Percentiles rank a stretch among this genome's conserved stretches.
Conservation (phyloP, 2,329 filamentous ascomycete genomes). For the Cladosporium austrohemisphaericum region DNA sequence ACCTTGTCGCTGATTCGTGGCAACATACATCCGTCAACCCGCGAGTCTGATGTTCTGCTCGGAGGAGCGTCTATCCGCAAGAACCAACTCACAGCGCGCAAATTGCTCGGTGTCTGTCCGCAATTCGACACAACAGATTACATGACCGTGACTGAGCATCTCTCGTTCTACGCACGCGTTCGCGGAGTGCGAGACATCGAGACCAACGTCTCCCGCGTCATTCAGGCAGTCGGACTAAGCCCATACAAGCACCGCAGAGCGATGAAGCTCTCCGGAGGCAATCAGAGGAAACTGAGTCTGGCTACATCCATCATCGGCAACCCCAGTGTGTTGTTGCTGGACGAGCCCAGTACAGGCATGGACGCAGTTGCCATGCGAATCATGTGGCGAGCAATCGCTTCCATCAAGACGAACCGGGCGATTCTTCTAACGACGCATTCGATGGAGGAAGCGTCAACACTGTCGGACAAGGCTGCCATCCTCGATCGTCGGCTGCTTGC, state of each 20-base stretch:
- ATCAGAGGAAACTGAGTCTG: slow-evolving; percentile 80
- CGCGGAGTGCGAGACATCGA: slow-evolving; percentile 69
- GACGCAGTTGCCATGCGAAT: slow-evolving; percentile 82
- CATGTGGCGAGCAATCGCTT: slow-evolving; percentile 79
- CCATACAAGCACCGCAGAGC: slow-evolving; percentile 70
- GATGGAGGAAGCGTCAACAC: slow-evolving; percentile 88
- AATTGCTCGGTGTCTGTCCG: slow-evolving; percentile 80
- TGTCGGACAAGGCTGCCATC: slow-evolving; percentile 77
- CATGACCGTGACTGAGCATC: slow-evolving; percentile 82
- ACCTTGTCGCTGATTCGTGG: slow-evolving; percentile 83
- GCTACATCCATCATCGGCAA: slow-evolving; percentile 89
- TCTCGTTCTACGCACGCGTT: slow-evolving; percentile 78
- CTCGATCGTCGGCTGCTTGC: slow-evolving; percentile 79
- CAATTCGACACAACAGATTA: slow-evolving; percentile 65
- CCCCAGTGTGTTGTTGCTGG: slow-evolving; percentile 75
- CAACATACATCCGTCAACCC: slow-evolving; percentile 66
- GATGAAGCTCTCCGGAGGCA: slow-evolving; percentile 74
- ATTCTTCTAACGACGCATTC: slow-evolving; percentile 89
- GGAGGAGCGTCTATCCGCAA: slow-evolving; percentile 69
- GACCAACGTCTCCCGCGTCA: slow-evolving; percentile 69
- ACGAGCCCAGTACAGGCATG: slow-evolving; percentile 81
- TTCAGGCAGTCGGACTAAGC: slow-evolving; percentile 70
- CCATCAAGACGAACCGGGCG: slow-evolving; percentile 67
- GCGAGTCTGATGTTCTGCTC: slow-evolving; percentile 73
- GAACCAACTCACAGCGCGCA: slow-evolving; percentile 65